phyloP scores from a whole-genome alignment of 1,284 basidiomycete genomes.

The Pyrrhoderma lamaoense region DNA sequence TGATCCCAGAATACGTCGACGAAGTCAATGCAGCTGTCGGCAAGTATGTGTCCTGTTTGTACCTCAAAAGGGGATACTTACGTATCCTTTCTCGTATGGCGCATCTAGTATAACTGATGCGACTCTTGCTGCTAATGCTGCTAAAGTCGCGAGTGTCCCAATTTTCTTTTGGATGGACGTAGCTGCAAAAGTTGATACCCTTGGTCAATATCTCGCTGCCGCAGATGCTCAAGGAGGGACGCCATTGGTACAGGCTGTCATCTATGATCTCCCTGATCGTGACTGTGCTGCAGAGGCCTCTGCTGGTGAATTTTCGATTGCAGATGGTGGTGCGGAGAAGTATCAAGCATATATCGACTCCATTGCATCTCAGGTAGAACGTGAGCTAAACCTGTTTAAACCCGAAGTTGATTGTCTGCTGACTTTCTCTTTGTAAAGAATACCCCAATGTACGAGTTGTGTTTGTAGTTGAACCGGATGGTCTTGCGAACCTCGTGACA shows the following conservation, averaged over 20 bases:
- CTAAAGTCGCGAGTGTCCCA: conserved; percentile 14
- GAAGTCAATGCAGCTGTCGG: conserved; percentile 15
- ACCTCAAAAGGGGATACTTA: neutral
- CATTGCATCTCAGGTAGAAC: conserved; percentile 20
- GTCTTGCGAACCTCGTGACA: conserved; percentile 21
- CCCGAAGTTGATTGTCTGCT: neutral
- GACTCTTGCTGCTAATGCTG: conserved; percentile 17
- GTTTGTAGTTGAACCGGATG: conserved; percentile 21
- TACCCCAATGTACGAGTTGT: conserved; percentile 21
- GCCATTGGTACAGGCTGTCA: conserved; percentile 21
- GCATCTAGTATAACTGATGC: conserved; percentile 19
- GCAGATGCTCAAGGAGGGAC: conserved; percentile 22
- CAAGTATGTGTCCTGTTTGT: conserved; percentile 9
- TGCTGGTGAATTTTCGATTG: conserved; percentile 20
- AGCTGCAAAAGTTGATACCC: conserved; percentile 14
- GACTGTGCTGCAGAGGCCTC: conserved; percentile 21
- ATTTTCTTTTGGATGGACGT: conserved; percentile 23
- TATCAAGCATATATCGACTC: conserved; percentile 21
- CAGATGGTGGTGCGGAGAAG: conserved; percentile 18
- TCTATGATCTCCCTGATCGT: conserved; percentile 22
- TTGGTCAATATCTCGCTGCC: conserved; percentile 23
- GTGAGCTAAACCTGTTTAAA: conserved; percentile 14
- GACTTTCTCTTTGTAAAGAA: conserved; percentile 4
- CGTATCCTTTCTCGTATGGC: too few relatives aligned
- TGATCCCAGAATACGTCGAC: conserved; percentile 18